Evolutionary conservation across 495 filamentous ascomycete species (phyloP), one percentile per base, ranked within the genome.

Genomic region (Monascus purpureus): DNA sequence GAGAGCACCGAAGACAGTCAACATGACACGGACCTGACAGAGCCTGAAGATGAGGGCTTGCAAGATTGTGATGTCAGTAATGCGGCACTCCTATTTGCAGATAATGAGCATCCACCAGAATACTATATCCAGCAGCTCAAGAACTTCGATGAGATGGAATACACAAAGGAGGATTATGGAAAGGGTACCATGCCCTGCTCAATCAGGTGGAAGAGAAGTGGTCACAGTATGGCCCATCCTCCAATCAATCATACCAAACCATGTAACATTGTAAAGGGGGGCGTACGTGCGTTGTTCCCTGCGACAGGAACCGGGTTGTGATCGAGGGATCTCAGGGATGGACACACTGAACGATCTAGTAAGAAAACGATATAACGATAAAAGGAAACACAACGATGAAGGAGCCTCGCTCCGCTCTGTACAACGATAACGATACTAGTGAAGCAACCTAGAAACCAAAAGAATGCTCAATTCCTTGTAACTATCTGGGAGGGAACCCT

Each of bases 51-150:
- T 19, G 24, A 51, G 11, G 41, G n/a, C 36, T 29, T 14, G 32
- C 27, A 45, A 31, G 20, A 20, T 28, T 7, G 33, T 7, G 17
- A 49, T 36, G n/a, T 17, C 20, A 33, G 25, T 30, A 35, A 49
- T 39, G 34, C 37, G 13, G 40, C 39, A 14, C 16, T 43, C 14
- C 37, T 49, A 25, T 45, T 42, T 25, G 31, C 40, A 13, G 49
- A 52, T 17, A 55, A 56, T 30, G 38, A 51, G 36, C 34, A 57
- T 34, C 36, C 43, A 22, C 47, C 41, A 29, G 43, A 60, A 36
- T 60, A 53, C 38, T 57, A 60, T 36, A 45, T 55, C 25, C 30
- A 52, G 31, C 32, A 51, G 41, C 46, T 54, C 25, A 23, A 35
- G 13, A 43, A 55, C 44, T 54, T 50, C 33, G 40, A 60, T 32